phyloP scores from a whole-genome alignment of 202 grass and related monocot genomes.

The Elaeis oleifera region DNA sequence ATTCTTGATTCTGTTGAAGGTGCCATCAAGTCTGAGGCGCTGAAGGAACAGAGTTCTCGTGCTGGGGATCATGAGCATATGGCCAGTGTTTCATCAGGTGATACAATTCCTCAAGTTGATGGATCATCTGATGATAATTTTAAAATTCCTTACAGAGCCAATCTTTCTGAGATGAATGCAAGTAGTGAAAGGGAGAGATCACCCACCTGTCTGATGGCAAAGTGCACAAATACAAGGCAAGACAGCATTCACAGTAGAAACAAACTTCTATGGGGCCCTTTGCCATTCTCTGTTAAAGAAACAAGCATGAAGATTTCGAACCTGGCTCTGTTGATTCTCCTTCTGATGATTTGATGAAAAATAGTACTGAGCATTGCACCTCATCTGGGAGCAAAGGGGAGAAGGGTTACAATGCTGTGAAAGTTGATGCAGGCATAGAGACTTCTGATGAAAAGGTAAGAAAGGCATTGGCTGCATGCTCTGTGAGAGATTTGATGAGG shows the following conservation, averaged over 20 bases:
- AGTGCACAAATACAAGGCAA: slow-evolving; percentile 33
- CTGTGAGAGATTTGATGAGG: slow-evolving; percentile 90
- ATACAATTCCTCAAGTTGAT: slow-evolving; percentile 77
- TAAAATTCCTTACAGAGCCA: slow-evolving; percentile 25
- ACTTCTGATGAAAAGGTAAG: slow-evolving; percentile 40
- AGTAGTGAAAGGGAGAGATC: slow-evolving; percentile 25
- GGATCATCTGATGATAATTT: slow-evolving; percentile 62
- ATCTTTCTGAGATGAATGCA: slow-evolving; percentile 25
- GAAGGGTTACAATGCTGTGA: slow-evolving; percentile 23
- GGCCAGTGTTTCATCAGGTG: slow-evolving; percentile 30
- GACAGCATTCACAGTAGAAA: slow-evolving; percentile 34
- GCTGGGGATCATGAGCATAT: slow-evolving; percentile 15
- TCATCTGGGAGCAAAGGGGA: slow-evolving; percentile 29
- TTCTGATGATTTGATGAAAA: slow-evolving; percentile 21
- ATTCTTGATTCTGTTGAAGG: slow-evolving; percentile 86
- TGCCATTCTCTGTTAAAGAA: slow-evolving; percentile 63
- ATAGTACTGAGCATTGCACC: slow-evolving; percentile 17
- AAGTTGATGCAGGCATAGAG: slow-evolving; percentile 21
- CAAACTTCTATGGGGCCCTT: slow-evolving; percentile 52
- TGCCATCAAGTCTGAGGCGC: slow-evolving; percentile 25
- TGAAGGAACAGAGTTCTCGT: slow-evolving; percentile 27
- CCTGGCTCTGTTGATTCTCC: slow-evolving; percentile 22
- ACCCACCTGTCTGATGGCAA: slow-evolving; percentile 14
- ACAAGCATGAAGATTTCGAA: slow-evolving; percentile 26
- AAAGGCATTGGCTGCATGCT: slow-evolving; percentile 32